These are phyloP conservation scores for Luvunga scandens DNA, from an alignment of 345 rosid species.

Conservation along the genomic window DNA sequence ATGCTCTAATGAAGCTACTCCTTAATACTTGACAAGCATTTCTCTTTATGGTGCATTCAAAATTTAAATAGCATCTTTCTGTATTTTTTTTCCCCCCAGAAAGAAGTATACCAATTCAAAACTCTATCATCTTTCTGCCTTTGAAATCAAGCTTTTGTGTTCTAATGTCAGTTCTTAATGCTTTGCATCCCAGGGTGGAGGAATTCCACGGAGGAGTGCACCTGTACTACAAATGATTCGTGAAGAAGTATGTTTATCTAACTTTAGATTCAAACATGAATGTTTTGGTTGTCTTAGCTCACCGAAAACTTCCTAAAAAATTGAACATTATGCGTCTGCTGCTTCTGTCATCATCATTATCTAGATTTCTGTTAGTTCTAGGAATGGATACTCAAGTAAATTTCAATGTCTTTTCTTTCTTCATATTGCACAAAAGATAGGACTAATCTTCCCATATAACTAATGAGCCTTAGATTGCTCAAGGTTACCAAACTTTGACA, in stretches of 20 bases:
- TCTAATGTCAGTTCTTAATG: constrained; percentile 3
- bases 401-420: neutral
- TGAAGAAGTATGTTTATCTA: constrained; percentile 61
- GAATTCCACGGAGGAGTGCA: constrained; percentile 88
- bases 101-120: too few relatives aligned
- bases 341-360: neutral
- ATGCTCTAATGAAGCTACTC: neutral
- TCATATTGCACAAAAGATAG: neutral
- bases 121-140: neutral
- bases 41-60: neutral
- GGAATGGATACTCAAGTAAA: neutral
- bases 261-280: neutral
- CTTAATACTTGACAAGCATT: neutral
- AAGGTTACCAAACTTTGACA: neutral
- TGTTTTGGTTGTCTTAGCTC: neutral
- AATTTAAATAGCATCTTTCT: neutral
- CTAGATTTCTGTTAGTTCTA: neutral
- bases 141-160: neutral
- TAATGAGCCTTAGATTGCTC: neutral
- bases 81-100: neutral
- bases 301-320: neutral
- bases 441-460: neutral
- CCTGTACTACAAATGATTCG: constrained; percentile 73
- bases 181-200: constrained; percentile 62
- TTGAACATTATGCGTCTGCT: too few relatives aligned